These are phyloP conservation scores for Botryotinia calthae DNA, from an alignment of 2,329 filamentous ascomycete species.

Conservation along the genomic window DNA sequence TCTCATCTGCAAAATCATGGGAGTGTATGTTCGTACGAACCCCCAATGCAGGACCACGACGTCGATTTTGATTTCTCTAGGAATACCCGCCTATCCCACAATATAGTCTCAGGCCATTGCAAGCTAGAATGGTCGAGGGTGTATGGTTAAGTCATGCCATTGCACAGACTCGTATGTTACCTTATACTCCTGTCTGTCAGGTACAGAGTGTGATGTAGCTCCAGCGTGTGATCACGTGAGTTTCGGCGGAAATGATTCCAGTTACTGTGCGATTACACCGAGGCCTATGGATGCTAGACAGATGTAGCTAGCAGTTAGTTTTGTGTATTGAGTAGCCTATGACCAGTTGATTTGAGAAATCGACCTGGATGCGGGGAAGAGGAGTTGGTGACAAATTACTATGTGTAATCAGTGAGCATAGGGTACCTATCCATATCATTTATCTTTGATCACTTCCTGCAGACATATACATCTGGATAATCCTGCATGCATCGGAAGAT, in stretches of 20 bases:
- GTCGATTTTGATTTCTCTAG: not conserved
- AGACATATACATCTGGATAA: not conserved
- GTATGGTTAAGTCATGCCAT: not conserved
- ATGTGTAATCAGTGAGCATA: not conserved
- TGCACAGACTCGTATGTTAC: not conserved
- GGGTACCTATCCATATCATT: no score
- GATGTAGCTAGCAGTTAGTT: not conserved
- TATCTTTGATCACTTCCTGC: not conserved
- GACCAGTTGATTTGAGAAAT: not conserved
- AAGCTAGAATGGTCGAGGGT: not conserved
- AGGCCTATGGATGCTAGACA: not conserved
- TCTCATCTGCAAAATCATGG: not conserved
- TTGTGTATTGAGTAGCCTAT: not conserved
- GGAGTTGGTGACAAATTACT: conserved; percentile 5
- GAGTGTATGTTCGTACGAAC: not conserved
- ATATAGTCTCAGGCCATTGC: no score
- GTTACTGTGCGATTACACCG: not conserved
- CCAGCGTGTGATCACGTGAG: not conserved
- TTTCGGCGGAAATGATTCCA: not conserved
- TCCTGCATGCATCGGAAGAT: not conserved
- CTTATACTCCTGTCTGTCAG: not conserved
- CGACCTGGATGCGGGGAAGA: not conserved
- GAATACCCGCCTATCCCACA: not conserved
- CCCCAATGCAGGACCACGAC: not conserved
- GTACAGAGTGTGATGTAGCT: not conserved